These are phyloP conservation scores for Cystofilobasidium ferigula DNA, from an alignment of 768 basidiomycete genomes.

Conservation along the genomic window DNA sequence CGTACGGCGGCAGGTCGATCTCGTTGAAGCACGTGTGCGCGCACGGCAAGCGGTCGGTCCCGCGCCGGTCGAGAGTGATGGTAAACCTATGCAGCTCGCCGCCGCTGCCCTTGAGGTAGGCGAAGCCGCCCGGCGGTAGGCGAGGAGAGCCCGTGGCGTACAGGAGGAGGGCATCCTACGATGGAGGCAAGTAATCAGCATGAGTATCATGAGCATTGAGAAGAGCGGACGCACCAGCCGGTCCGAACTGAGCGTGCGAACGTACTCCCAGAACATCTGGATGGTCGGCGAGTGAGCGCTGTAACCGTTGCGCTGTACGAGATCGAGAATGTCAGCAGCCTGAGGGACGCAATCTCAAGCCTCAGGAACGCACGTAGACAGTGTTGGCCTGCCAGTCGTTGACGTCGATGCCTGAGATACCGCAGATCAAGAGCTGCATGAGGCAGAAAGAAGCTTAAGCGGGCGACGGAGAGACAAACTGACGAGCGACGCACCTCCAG, in stretches of 20 bases:
- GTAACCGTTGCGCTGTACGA: constrained; percentile 1
- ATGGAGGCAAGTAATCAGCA: too few relatives aligned
- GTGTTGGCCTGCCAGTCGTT: constrained; percentile 15
- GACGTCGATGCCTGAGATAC: constrained; percentile 8
- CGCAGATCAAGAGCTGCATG: constrained; percentile 14
- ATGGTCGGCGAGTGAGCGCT: not conserved
- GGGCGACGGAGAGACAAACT: not conserved
- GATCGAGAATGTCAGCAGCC: not conserved
- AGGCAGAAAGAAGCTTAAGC: not conserved
- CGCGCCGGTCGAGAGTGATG: not conserved
- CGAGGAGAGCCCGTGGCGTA: constrained; percentile 9
- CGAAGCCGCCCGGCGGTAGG: constrained; percentile 16
- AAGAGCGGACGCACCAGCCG: constrained; percentile 1
- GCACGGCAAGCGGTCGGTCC: not conserved
- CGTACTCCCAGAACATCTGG: constrained; percentile 7
- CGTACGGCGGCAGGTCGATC: constrained; percentile 9
- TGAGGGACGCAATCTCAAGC: not conserved
- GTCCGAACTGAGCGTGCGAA: constrained; percentile 8
- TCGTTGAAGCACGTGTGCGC: constrained; percentile 20
- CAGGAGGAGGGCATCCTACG: constrained; percentile 6
- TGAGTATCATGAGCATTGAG: not conserved
- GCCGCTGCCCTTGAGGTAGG: constrained; percentile 1
- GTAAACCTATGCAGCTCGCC: constrained; percentile 11
- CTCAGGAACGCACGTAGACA: constrained; percentile 3
- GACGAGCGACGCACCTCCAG: constrained; percentile 6